Percentiles rank a stretch among this genome's conserved stretches.
Conservation (phyloP, 257 asterid species). For the Salvia miltiorrhiza region DNA sequence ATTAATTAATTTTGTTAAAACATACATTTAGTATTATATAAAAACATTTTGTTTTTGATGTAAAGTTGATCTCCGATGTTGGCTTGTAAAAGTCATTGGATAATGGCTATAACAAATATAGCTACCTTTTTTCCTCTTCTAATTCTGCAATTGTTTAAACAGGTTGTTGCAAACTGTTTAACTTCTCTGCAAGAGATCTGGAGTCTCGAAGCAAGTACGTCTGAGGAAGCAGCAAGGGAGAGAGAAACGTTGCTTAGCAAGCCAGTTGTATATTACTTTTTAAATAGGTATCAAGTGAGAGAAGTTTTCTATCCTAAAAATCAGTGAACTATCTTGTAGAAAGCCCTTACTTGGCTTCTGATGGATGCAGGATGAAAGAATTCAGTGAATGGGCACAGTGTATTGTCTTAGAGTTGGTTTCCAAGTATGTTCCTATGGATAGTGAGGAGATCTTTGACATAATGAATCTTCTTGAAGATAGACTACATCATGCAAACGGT, state of each 20-base stretch:
- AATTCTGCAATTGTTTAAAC: slow-evolving; percentile 16
- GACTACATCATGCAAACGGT: slow-evolving; percentile 99
- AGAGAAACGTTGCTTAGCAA: slow-evolving; percentile 84
- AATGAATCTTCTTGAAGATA: slow-evolving; percentile 99
- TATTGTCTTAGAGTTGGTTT: slow-evolving; percentile 76
- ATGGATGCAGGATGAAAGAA: slow-evolving; percentile 73
- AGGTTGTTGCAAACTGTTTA: slow-evolving; percentile 96
- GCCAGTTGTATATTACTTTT: slow-evolving; percentile 74
- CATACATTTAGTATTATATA: neutral
- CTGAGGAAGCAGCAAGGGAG: slow-evolving; percentile 88
- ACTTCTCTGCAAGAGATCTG: slow-evolving; percentile 91
- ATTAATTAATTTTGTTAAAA: neutral
- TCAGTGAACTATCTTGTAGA: slow-evolving; percentile 7
- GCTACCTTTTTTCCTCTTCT: slow-evolving; percentile 3
- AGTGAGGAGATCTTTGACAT: slow-evolving; percentile 94
- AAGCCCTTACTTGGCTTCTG: slow-evolving; percentile 22
- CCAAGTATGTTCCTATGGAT: slow-evolving; percentile 88
- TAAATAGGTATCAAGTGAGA: slow-evolving; percentile 58
- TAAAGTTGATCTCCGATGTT: neutral
- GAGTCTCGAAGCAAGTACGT: slow-evolving; percentile 86
- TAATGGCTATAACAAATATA: neutral
- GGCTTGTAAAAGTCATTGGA: neutral
- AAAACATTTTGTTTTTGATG: slow-evolving; percentile 10
- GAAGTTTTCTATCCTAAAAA: neutral
- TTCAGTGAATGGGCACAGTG: slow-evolving; percentile 99